These are phyloP conservation scores for Manihot esculenta DNA, from an alignment of 441 rosid species.

Conservation along the genomic window DNA sequence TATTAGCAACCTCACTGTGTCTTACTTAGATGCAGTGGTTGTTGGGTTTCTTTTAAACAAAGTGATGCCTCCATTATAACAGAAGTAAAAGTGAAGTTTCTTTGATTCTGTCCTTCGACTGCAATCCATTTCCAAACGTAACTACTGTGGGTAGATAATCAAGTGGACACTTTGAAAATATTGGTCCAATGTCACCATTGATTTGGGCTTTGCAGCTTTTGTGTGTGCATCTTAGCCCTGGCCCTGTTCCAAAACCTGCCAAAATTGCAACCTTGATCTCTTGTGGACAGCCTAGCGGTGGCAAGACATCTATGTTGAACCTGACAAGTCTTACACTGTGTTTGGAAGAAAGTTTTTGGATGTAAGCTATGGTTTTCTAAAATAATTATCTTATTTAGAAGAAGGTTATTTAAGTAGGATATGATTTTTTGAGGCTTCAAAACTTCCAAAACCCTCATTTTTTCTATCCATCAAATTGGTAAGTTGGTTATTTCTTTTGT, in stretches of 20 bases:
- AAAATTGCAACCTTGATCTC: background rate
- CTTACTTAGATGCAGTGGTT: constrained; percentile 12
- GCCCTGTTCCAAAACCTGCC: background rate
- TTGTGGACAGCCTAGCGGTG: too few relatives aligned
- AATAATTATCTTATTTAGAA: too few relatives aligned
- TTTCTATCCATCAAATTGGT: too few relatives aligned
- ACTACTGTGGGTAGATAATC: background rate
- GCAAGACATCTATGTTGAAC: too few relatives aligned
- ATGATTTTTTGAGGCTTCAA: too few relatives aligned
- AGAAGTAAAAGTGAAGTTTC: constrained; percentile 20
- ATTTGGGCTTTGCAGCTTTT: constrained; percentile 8
- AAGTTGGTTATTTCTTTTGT: too few relatives aligned
- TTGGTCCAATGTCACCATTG: background rate
- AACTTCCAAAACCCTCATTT: too few relatives aligned
- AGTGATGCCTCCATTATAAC: constrained; percentile 28
- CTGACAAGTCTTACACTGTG: too few relatives aligned
- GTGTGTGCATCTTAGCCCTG: constrained; percentile 6
- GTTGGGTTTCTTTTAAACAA: constrained; percentile 27
- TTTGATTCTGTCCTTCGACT: constrained; percentile 23
- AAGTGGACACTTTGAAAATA: background rate
- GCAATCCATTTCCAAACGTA: constrained; percentile 2
- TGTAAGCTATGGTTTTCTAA: too few relatives aligned
- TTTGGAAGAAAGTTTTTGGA: too few relatives aligned
- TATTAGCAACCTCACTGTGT: constrained; percentile 12
- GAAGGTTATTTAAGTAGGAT: too few relatives aligned